Conservation (phyloP, 2,329 filamentous ascomycete species). For the Juglanconis juglandina region DNA sequence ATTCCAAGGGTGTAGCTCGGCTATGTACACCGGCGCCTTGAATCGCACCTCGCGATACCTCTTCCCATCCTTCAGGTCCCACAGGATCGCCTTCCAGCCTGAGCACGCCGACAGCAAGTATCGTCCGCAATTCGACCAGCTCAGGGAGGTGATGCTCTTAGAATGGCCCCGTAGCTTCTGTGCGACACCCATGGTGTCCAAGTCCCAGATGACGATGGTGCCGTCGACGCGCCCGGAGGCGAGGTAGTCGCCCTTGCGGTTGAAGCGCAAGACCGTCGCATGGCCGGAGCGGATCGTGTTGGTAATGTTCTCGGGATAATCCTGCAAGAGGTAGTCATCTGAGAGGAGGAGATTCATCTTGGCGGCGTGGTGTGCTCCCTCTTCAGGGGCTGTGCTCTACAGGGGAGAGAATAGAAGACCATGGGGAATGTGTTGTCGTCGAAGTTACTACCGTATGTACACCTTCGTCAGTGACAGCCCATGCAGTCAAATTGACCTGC, state of each 20-base stretch:
- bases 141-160: conserved; percentile 87
- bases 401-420: not conserved
- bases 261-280: conserved; percentile 75
- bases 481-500: conserved; percentile 11
- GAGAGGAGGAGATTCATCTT: conserved; percentile 59
- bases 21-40: conserved; percentile 90
- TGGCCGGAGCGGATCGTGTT: conserved; percentile 76
- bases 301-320: conserved; percentile 87
- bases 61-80: conserved; percentile 74
- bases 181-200: conserved; percentile 95
- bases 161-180: conserved; percentile 92
- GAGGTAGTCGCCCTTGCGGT: conserved; percentile 88
- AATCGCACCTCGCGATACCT: conserved; percentile 83
- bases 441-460: not conserved
- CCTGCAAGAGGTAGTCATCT: conserved; percentile 64
- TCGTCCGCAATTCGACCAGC: conserved; percentile 88
- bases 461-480: not conserved
- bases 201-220: conserved; percentile 91
- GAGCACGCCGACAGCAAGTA: conserved; percentile 91
- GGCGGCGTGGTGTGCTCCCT: not conserved
- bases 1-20: conserved; percentile 88
- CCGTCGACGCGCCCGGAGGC: conserved; percentile 93
- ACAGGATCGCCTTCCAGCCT: conserved; percentile 94
- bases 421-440: not conserved
- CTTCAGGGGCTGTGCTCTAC: not conserved